Conservation (phyloP, 1,284 basidiomycete species). For the Athelia psychrophila region DNA sequence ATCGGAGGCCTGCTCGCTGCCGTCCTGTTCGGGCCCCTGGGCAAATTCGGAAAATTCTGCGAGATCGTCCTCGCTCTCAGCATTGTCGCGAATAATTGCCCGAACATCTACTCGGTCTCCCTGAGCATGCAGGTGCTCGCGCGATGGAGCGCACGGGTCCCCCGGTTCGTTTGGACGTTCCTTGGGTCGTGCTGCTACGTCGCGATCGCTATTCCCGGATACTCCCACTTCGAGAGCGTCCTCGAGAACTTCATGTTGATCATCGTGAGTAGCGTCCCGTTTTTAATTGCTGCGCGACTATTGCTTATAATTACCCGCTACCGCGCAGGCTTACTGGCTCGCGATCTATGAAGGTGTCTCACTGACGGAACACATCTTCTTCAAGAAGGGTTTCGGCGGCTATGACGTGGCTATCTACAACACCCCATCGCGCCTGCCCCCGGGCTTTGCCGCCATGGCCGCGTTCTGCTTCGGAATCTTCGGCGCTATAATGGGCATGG, state of each 20-base stretch:
- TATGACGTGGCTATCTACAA: slow-evolving; percentile 29
- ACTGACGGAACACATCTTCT: slow-evolving; percentile 31
- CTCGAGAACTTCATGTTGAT: slow-evolving; percentile 31
- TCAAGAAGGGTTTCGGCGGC: slow-evolving; percentile 26
- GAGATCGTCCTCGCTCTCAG: slow-evolving; percentile 27
- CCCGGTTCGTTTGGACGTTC: slow-evolving; percentile 32
- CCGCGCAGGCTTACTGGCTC: slow-evolving; percentile 27
- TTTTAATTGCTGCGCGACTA: too few relatives aligned
- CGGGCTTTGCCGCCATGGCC: slow-evolving; percentile 26
- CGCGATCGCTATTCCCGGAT: slow-evolving; percentile 32
- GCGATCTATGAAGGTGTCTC: slow-evolving; percentile 29
- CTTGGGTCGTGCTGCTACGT: slow-evolving; percentile 30
- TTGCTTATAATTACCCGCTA: too few relatives aligned
- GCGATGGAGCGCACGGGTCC: slow-evolving; percentile 28
- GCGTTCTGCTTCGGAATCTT: slow-evolving; percentile 22
- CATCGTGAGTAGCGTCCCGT: slow-evolving; percentile 10
- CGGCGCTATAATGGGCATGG: slow-evolving; percentile 29
- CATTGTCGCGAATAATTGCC: slow-evolving; percentile 31
- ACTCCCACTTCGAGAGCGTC: slow-evolving; percentile 27
- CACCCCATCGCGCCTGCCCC: slow-evolving; percentile 19
- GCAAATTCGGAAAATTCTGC: slow-evolving; percentile 26
- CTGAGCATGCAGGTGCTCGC: slow-evolving; percentile 32
- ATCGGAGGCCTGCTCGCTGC: slow-evolving; percentile 25
- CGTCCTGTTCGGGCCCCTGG: slow-evolving; percentile 18
- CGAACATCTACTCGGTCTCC: slow-evolving; percentile 31